phyloP scores from a whole-genome alignment of 805 yeast species.

The Pichia nakasei region DNA sequence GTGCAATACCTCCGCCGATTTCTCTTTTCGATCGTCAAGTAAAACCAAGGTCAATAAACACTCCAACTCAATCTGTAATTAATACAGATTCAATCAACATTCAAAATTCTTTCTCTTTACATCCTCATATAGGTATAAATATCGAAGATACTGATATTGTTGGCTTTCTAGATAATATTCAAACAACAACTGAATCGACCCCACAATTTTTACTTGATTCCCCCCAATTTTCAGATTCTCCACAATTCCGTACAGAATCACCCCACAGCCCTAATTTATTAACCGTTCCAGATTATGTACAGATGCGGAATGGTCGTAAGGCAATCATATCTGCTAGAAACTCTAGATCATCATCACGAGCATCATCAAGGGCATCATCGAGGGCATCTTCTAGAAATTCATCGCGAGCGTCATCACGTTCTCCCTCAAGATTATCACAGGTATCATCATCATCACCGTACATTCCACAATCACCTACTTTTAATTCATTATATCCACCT shows the following conservation, averaged over 20 bases:
- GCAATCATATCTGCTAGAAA: not conserved
- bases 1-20: not conserved
- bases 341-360: not conserved
- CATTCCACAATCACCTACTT: not conserved
- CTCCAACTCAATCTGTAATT: not conserved
- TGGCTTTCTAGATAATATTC: not conserved
- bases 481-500: not conserved
- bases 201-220: no score
- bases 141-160: conserved; percentile 17
- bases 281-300: not conserved
- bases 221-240: no score
- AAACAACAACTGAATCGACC: no score
- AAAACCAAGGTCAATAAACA: not conserved
- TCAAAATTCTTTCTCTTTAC: not conserved
- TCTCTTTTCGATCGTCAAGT: not conserved
- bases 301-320: not conserved
- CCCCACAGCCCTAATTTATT: not conserved
- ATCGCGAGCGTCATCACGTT: not conserved
- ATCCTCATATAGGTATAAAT: conserved; percentile 1
- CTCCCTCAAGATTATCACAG: not conserved
- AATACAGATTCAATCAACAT: not conserved
- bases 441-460: not conserved
- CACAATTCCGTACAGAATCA: no score
- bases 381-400: not conserved
- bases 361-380: not conserved